Percentiles rank a stretch among this genome's conserved stretches.
phyloP scores from a whole-genome alignment of 139 green algal species.

The Chlorella sorokiniana region DNA sequence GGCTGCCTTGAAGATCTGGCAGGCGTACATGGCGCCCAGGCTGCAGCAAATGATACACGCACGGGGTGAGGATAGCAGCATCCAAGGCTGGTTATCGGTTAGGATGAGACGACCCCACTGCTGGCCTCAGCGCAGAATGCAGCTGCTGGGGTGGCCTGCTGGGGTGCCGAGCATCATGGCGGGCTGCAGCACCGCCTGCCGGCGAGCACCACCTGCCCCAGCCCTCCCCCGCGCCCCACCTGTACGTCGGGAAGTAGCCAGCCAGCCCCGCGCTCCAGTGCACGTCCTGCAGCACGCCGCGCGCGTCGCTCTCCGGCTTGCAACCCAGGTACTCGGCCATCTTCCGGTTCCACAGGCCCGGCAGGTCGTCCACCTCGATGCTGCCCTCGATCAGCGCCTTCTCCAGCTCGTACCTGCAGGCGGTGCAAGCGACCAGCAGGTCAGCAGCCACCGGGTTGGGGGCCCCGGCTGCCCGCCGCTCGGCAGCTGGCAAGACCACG shows the following conservation, averaged over 20 bases:
- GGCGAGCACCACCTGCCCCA: not conserved
- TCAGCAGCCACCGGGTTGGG: too few relatives aligned
- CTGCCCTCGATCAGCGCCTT: conserved; percentile 74
- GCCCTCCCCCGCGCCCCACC: not conserved
- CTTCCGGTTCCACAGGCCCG: conserved; percentile 66
- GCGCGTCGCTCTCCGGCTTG: conserved; percentile 60
- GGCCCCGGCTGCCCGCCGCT: too few relatives aligned
- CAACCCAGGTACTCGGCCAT: conserved; percentile 78
- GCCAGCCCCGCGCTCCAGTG: conserved; percentile 81
- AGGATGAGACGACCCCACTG: not conserved
- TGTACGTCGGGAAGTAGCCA: conserved; percentile 92
- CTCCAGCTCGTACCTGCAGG: conserved; percentile 81
- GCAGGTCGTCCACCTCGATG: conserved; percentile 75
- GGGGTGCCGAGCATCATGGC: too few relatives aligned
- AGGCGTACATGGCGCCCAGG: conserved; percentile 82
- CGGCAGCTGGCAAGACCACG: too few relatives aligned
- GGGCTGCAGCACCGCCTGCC: not conserved
- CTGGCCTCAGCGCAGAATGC: not conserved
- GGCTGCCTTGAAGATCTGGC: conserved; percentile 71
- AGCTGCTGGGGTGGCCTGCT: not conserved
- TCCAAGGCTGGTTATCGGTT: too few relatives aligned
- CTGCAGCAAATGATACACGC: not conserved
- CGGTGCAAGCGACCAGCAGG: too few relatives aligned
- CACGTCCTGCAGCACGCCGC: conserved; percentile 87
- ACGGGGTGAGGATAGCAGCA: not conserved